Evolutionary conservation across 2,329 filamentous ascomycete species (phyloP), one percentile per base, ranked within the genome.

Genomic region (Fusarium begoniae): DNA sequence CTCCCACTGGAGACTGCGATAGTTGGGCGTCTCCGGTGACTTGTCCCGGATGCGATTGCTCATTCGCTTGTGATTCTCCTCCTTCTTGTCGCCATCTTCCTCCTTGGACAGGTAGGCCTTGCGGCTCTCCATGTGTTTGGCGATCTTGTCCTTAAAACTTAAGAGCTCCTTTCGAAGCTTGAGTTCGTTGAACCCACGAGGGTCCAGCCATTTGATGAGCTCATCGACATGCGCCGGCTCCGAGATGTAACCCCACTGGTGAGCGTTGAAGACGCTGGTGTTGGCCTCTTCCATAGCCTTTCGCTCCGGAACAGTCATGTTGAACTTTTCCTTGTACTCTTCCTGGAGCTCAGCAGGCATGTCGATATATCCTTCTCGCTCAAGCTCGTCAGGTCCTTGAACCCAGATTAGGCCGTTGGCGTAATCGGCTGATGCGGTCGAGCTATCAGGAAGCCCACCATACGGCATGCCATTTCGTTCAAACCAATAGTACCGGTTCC

Each of bases 401-500:
- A 99, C 91, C 96, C 96, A 99, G 64, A 99, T 89, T 66, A 96
- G 94, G 14, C 94, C 96, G 80, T 98, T 99, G 45, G 96, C 95
- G 80, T 98, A 99, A 14, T 90, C 92, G 28, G 96, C 95, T 51
- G 91, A 87, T 2, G 94, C 93, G 3, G 96, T 98, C 22, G 95
- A 98, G 82, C 94, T 97, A 73, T 89, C 90, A 0, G 95, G 95
- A 63, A 98, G 87, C 9, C 96, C 96, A 38, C 89, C 94, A 79
- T 96, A 98, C 0, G 96, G 96, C 95, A 98, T 98, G 30, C 95
- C 96, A 79, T 98, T 99, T 72, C 96, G 92, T 83, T 99, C 96
- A 81, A 98, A 98, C 96, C 96, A 99, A 86, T 97, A 98, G 83
- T 98, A 99, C 61, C 96, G 91, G 83, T 99, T 98, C 91, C 96